Percentiles rank a stretch among this genome's conserved stretches.
Evolutionary conservation across 2,329 filamentous ascomycete genomes (phyloP).

Genomic region (Fusarium ramigenum): DNA sequence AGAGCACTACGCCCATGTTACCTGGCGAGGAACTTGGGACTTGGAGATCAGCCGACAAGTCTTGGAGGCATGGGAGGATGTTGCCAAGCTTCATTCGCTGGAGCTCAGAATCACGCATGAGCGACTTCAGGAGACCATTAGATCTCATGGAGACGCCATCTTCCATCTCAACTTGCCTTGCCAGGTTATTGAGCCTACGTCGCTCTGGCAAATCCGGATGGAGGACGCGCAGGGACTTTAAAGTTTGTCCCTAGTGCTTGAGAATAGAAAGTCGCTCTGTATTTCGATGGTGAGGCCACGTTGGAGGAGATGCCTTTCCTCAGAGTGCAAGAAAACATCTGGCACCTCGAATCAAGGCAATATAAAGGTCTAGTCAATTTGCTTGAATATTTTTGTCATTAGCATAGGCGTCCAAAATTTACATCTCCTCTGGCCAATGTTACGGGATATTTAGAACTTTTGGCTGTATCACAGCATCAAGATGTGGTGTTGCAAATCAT

Average conservation of each 20-base stretch:
- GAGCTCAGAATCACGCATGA: background rate
- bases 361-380: background rate
- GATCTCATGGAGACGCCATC: conserved; percentile 19
- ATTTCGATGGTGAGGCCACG: background rate
- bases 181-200: conserved; percentile 1
- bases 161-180: conserved; percentile 3
- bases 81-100: background rate
- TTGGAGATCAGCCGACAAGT: background rate
- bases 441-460: too few relatives aligned
- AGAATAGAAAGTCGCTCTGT: background rate
- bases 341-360: background rate
- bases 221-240: background rate
- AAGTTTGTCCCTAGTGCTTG: background rate
- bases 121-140: background rate
- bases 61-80: background rate
- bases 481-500: background rate
- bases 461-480: background rate
- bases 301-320: background rate
- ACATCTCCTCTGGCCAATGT: background rate
- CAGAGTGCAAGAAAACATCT: background rate
- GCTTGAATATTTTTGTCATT: background rate
- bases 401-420: background rate
- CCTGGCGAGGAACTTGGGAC: conserved; percentile 4
- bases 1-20: background rate
- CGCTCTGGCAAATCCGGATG: conserved; percentile 6